These are phyloP conservation scores for Neurospora sp. DNA, from an alignment of 495 filamentous ascomycete species.

Conservation along the genomic window DNA sequence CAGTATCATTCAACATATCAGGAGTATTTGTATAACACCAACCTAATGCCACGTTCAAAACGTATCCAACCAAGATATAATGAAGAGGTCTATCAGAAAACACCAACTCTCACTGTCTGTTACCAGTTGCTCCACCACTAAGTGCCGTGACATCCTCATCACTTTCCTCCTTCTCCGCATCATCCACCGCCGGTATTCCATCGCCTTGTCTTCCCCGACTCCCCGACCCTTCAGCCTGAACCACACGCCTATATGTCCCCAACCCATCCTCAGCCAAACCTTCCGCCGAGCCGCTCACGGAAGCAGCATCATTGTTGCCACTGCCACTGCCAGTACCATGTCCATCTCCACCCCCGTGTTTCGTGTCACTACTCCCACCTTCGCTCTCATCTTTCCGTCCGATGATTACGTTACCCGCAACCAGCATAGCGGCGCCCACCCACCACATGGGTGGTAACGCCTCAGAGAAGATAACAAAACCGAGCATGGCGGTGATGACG, in stretches of 20 bases:
- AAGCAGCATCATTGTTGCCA: not conserved
- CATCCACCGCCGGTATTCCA: not conserved
- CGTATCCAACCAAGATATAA: not conserved
- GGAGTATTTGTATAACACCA: not conserved
- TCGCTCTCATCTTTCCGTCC: slow-evolving; percentile 61
- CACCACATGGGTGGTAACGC: slow-evolving; percentile 63
- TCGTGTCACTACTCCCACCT: not conserved
- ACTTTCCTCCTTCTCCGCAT: slow-evolving; percentile 1
- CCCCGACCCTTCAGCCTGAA: not conserved
- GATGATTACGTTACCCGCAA: slow-evolving; percentile 85
- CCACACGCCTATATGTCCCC: not conserved
- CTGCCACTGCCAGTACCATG: not conserved
- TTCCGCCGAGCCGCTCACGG: not conserved
- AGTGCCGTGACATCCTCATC: not conserved
- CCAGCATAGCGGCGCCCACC: slow-evolving; percentile 72
- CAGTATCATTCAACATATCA: not conserved
- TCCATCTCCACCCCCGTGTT: not conserved
- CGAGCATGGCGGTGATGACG: slow-evolving; percentile 78
- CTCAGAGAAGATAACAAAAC: slow-evolving; percentile 36
- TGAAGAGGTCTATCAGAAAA: not conserved
- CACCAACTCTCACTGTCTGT: not conserved
- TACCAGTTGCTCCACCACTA: not conserved
- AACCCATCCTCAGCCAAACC: not conserved
- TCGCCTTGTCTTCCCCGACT: not conserved
- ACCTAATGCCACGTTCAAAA: not conserved